These are phyloP conservation scores for Xylariales sp. DNA, from an alignment of 2,329 filamentous ascomycete genomes.

Conservation along the genomic window DNA sequence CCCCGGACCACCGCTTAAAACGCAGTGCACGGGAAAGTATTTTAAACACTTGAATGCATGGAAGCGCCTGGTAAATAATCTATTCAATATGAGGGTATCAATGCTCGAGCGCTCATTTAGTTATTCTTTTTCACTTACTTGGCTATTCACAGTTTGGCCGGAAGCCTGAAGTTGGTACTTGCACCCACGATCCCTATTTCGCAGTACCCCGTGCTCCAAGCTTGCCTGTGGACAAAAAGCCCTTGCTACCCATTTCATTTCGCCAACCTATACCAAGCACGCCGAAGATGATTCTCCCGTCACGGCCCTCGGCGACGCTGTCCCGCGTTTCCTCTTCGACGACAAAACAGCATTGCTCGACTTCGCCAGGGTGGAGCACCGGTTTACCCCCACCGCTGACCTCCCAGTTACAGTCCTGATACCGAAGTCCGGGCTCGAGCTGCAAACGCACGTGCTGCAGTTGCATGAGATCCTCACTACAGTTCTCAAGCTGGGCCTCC, in stretches of 20 bases:
- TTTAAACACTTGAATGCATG: background rate
- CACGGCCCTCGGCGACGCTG: slow-evolving; percentile 61
- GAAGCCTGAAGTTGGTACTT: background rate
- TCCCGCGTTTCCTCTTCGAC: slow-evolving; percentile 59
- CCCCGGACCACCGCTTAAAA: background rate
- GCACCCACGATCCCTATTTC: slow-evolving; percentile 38
- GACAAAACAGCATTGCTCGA: slow-evolving; percentile 74
- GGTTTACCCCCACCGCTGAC: slow-evolving; percentile 58
- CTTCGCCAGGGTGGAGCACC: slow-evolving; percentile 70
- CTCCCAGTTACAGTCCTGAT: slow-evolving; percentile 69
- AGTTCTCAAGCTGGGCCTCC: slow-evolving; percentile 96
- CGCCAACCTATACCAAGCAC: slow-evolving; percentile 90
- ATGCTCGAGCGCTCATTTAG: slow-evolving; percentile 11
- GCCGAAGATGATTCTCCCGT: slow-evolving; percentile 76
- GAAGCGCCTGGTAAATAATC: background rate
- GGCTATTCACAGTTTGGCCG: background rate
- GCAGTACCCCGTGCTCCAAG: slow-evolving; percentile 64
- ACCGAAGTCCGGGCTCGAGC: slow-evolving; percentile 62
- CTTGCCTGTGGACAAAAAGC: slow-evolving; percentile 88
- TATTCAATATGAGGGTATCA: slow-evolving; percentile 23
- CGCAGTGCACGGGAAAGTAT: background rate
- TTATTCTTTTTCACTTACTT: slow-evolving; percentile 11
- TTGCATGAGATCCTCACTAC: slow-evolving; percentile 83
- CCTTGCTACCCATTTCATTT: slow-evolving; percentile 87
- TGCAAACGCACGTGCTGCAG: slow-evolving; percentile 75